Conservation (phyloP, 345 rosid species). For the Euphorbia peplus region DNA sequence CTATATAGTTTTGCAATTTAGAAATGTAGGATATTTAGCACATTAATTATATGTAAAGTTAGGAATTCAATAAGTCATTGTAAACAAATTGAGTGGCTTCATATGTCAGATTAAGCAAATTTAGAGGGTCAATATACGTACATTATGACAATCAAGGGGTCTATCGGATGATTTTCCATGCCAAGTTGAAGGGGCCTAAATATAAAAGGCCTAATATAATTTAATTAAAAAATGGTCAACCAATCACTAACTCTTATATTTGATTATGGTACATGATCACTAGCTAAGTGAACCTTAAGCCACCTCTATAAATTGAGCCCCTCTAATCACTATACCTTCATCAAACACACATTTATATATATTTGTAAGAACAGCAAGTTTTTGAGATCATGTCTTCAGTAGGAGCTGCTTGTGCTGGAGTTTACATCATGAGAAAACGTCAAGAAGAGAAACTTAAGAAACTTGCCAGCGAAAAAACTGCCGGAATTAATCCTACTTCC, state of each 20-base stretch:
- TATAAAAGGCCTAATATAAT: too few species aligned
- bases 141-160: too few species aligned
- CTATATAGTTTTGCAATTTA: too few species aligned
- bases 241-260: background rate
- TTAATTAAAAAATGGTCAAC: background rate
- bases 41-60: too few species aligned
- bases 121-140: too few species aligned
- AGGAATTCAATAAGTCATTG: too few species aligned
- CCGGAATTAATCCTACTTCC: background rate
- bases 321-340: background rate
- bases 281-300: background rate
- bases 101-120: too few species aligned
- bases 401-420: conserved; percentile 33
- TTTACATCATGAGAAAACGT: conserved; percentile 32
- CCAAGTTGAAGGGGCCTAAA: too few species aligned
- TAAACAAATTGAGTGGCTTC: too few species aligned
- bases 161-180: too few species aligned
- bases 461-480: conserved; percentile 9
- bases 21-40: too few species aligned
- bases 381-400: conserved; percentile 32
- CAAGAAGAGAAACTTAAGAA: conserved; percentile 34
- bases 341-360: background rate
- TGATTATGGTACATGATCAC: background rate
- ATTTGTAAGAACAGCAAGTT: background rate
- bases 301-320: background rate